These are phyloP conservation scores for Neopestalotiopsis sp. DNA, from an alignment of 2,329 filamentous ascomycete genomes.

Conservation along the genomic window DNA sequence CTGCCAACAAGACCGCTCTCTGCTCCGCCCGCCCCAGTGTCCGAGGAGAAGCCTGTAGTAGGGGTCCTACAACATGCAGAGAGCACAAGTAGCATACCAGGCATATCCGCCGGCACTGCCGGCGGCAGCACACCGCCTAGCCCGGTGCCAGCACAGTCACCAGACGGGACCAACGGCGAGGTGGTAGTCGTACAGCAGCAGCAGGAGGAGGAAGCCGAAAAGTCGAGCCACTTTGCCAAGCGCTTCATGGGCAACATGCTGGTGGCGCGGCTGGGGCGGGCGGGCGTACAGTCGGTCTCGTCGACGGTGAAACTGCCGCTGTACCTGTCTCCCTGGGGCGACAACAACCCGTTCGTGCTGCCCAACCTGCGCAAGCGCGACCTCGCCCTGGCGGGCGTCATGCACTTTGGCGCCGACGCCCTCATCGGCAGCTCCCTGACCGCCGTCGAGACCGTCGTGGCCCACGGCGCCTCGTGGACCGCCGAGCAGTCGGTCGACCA, in stretches of 20 bases:
- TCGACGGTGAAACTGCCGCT: conserved; percentile 27
- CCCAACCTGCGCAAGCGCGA: conserved; percentile 29
- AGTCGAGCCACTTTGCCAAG: conserved; percentile 21
- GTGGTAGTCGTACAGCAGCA: background rate
- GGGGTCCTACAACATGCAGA: background rate
- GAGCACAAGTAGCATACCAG: background rate
- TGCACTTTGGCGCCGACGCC: conserved; percentile 27
- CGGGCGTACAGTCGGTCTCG: conserved; percentile 25
- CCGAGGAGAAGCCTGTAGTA: background rate
- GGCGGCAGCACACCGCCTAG: background rate
- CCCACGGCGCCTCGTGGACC: conserved; percentile 23
- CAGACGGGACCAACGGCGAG: background rate
- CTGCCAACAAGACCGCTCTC: conserved; percentile 10
- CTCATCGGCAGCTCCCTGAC: conserved; percentile 26
- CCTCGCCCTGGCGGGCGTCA: conserved; percentile 27
- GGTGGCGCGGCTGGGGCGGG: conserved; percentile 25
- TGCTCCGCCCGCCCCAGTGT: conserved; percentile 7
- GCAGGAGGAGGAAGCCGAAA: conserved; percentile 21
- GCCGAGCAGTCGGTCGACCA: conserved; percentile 27
- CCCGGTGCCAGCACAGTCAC: background rate
- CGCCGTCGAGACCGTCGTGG: conserved; percentile 24
- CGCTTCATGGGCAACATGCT: conserved; percentile 30
- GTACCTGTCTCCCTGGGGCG: conserved; percentile 29
- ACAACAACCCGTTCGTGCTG: conserved; percentile 27
- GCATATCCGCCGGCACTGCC: background rate